phyloP scores from a whole-genome alignment of 768 basidiomycete species.

The Austroboletus eburneus region DNA sequence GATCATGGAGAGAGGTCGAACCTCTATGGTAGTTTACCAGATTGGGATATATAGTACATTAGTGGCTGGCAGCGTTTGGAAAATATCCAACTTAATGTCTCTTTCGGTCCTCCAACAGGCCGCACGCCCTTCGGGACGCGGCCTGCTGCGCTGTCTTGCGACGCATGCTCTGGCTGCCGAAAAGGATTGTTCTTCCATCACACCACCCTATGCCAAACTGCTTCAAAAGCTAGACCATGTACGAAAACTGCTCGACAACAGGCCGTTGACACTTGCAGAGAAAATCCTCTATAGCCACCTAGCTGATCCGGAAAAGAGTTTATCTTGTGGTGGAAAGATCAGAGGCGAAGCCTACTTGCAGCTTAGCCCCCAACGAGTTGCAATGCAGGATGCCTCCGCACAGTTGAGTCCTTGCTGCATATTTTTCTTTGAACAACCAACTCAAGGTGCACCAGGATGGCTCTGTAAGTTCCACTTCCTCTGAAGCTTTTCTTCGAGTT shows the following conservation, averaged over 20 bases:
- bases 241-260: constrained; percentile 58
- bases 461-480: constrained; percentile 48
- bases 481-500: constrained; percentile 3
- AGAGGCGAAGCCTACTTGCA: constrained; percentile 89
- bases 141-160: constrained; percentile 32
- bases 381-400: constrained; percentile 94
- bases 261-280: constrained; percentile 91
- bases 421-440: neutral
- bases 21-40: constrained; percentile 63
- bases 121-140: constrained; percentile 10
- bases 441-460: constrained; percentile 57
- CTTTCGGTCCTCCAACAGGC: constrained; percentile 17
- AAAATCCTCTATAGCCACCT: constrained; percentile 97
- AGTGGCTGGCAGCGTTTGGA: too few species aligned
- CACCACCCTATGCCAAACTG: constrained; percentile 76
- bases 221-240: constrained; percentile 68
- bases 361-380: constrained; percentile 87
- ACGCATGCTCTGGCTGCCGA: constrained; percentile 40
- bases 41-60: too few species aligned
- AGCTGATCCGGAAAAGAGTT: constrained; percentile 66
- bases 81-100: too few species aligned
- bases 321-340: constrained; percentile 61
- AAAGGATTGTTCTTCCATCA: constrained; percentile 69
- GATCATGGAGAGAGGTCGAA: constrained; percentile 57
- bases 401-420: constrained; percentile 53